Conservation (phyloP, 2,329 filamentous ascomycete genomes). For the Hortaea werneckii region DNA sequence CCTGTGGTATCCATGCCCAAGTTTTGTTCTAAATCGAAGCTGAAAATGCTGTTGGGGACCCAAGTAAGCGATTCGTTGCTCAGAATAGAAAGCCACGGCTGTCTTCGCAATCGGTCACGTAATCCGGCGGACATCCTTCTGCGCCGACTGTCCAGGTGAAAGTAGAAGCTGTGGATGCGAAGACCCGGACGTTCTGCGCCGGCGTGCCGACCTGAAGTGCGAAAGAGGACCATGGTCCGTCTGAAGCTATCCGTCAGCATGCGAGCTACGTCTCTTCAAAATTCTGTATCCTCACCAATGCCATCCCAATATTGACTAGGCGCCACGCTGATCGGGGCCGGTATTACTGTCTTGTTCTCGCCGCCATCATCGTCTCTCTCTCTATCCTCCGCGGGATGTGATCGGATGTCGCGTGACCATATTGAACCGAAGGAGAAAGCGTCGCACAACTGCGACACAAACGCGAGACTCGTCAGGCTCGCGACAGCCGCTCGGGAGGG, state of each 20-base stretch:
- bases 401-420: neutral
- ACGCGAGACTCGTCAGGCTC: neutral
- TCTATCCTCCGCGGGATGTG: neutral
- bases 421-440: neutral
- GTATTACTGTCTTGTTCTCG: conserved; percentile 13
- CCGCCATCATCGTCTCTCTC: neutral
- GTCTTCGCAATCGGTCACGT: conserved; percentile 20
- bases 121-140: conserved; percentile 19
- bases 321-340: conserved; percentile 22
- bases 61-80: conserved; percentile 47
- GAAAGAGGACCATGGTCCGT: conserved; percentile 29
- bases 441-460: neutral
- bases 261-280: conserved; percentile 1
- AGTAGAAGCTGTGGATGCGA: conserved; percentile 23
- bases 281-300: conserved; percentile 12
- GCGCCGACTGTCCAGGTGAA: conserved; percentile 20
- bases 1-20: conserved; percentile 34
- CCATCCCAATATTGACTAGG: conserved; percentile 31
- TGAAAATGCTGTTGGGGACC: conserved; percentile 50
- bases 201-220: conserved; percentile 24
- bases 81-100: conserved; percentile 35
- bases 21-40: conserved; percentile 47
- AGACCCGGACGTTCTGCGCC: conserved; percentile 24
- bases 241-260: conserved; percentile 8
- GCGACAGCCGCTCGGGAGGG: neutral